Conservation (phyloP, 768 basidiomycete species). For the Lactarius indigo region DNA sequence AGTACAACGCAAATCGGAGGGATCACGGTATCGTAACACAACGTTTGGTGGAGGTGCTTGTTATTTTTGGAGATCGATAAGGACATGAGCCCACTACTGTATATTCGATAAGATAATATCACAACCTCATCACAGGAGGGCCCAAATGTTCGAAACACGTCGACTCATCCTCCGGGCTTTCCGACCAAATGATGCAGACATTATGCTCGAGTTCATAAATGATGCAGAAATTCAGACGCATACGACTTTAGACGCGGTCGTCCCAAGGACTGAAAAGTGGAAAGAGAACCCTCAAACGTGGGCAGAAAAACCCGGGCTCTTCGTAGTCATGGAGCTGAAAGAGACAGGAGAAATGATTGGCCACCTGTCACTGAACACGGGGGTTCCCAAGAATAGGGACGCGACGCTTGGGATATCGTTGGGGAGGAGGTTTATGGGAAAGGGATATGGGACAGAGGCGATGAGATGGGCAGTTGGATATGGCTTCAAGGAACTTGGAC, state of each 20-base stretch:
- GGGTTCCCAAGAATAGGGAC: neutral
- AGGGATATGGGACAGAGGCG: constrained; percentile 29
- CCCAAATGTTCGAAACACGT: constrained; percentile 1
- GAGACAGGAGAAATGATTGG: constrained; percentile 1
- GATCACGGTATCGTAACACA: neutral
- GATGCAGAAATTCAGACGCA: neutral
- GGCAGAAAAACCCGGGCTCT: neutral
- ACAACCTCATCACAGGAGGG: neutral
- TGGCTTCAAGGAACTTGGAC: constrained; percentile 28
- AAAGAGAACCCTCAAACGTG: neutral
- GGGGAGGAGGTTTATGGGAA: constrained; percentile 19
- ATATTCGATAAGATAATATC: neutral
- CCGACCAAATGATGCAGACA: constrained; percentile 1
- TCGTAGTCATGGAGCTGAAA: neutral
- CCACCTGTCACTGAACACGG: neutral
- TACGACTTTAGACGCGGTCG: neutral
- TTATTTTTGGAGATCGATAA: neutral
- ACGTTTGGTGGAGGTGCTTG: neutral
- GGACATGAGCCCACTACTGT: neutral
- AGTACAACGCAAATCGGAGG: neutral
- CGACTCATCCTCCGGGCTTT: constrained; percentile 2
- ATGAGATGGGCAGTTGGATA: constrained; percentile 27
- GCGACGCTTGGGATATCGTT: constrained; percentile 2
- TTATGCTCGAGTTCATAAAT: neutral
- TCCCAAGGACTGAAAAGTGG: constrained; percentile 6